Evolutionary conservation across 2,329 filamentous ascomycete genomes (phyloP).

Genomic region (Phyllosticta citribraziliensis): DNA sequence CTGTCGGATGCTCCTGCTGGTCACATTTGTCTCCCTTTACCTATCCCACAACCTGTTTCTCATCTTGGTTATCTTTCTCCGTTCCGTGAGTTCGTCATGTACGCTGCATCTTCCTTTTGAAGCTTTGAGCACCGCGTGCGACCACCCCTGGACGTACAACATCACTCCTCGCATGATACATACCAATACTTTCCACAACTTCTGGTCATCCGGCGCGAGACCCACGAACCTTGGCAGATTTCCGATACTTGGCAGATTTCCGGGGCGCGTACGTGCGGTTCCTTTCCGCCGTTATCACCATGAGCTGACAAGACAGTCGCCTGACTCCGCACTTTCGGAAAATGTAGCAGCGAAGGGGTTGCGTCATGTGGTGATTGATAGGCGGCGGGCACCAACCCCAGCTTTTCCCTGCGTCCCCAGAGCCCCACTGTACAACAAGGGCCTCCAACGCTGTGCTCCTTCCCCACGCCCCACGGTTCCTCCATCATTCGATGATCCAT

Average conservation of each 20-base stretch:
- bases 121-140: not conserved
- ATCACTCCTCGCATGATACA: not conserved
- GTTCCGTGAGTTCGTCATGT: not conserved
- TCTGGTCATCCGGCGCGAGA: not conserved
- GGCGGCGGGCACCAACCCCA: not conserved
- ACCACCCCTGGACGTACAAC: not conserved
- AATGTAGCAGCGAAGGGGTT: not conserved
- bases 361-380: not conserved
- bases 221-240: not conserved
- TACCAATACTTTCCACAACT: not conserved
- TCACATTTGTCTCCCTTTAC: no score
- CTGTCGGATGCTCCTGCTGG: no score
- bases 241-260: not conserved
- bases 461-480: not conserved
- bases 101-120: not conserved
- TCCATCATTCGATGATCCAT: not conserved
- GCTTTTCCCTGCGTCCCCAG: not conserved
- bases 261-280: not conserved
- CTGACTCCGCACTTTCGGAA: not conserved
- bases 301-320: not conserved
- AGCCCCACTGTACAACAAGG: not conserved
- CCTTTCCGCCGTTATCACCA: not conserved
- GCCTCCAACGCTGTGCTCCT: not conserved
- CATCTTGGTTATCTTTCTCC: no score
- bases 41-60: no score